A percentile compares a stretch with the other conserved stretches of the same genome.
Evolutionary conservation across 495 filamentous ascomycete species (phyloP).

Genomic region (Pseudevernia furfuracea): DNA sequence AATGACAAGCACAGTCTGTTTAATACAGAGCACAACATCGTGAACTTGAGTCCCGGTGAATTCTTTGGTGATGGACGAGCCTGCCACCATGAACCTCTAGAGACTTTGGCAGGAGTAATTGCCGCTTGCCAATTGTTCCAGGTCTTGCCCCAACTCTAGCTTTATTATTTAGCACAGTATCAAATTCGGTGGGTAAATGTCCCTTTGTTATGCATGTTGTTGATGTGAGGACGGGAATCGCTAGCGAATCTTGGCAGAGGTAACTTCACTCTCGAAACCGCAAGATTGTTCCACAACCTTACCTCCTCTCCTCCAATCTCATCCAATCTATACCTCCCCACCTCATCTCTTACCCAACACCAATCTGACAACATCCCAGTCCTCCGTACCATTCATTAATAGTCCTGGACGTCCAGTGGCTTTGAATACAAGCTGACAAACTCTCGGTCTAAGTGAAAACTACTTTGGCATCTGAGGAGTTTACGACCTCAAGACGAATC

Average conservation of each 20-base stretch:
- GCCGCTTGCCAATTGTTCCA: background rate
- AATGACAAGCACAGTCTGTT: background rate
- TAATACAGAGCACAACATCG: background rate
- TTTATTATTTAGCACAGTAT: background rate
- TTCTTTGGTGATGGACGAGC: background rate
- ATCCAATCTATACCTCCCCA: background rate
- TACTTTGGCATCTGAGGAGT: background rate
- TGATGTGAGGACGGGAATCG: background rate
- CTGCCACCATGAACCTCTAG: background rate
- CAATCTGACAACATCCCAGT: background rate
- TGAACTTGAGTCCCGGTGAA: background rate
- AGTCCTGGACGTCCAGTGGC: background rate
- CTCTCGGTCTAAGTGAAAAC: background rate
- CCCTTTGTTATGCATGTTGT: background rate
- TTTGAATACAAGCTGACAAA: background rate
- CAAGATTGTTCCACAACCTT: background rate
- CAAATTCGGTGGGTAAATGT: background rate
- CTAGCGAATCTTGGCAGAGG: background rate
- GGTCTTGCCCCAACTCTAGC: background rate
- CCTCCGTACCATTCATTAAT: background rate
- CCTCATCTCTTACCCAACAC: background rate
- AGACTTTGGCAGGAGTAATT: background rate
- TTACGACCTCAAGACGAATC: no score
- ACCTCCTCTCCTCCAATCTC: background rate
- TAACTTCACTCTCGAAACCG: background rate